phyloP scores from a whole-genome alignment of 805 yeast genomes.

The Torulaspora maleeae region DNA sequence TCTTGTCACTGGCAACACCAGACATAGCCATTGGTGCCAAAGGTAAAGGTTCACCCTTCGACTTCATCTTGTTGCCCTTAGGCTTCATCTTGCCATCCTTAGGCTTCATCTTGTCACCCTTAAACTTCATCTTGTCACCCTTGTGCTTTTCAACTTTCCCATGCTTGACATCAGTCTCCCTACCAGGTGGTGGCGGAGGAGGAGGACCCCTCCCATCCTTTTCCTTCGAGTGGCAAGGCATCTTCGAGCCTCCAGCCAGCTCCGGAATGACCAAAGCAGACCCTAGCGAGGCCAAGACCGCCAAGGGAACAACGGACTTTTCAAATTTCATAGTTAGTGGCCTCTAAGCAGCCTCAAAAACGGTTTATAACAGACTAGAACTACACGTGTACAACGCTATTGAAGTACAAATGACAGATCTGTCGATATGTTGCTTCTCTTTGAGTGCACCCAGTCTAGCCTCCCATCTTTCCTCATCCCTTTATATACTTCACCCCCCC shows the following conservation, averaged over 20 bases:
- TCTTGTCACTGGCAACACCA: constrained; percentile 24
- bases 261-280: constrained; percentile 62
- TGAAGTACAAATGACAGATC: not conserved
- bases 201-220: not conserved
- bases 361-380: not conserved
- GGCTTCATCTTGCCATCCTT: not conserved
- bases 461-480: constrained; percentile 1
- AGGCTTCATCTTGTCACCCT: not conserved
- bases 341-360: not conserved
- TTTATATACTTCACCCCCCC: constrained; percentile 1
- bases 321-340: constrained; percentile 20
- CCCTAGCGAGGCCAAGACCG: constrained; percentile 40
- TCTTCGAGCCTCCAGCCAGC: constrained; percentile 31
- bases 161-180: not conserved
- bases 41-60: not conserved
- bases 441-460: not conserved
- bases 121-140: not conserved
- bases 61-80: not conserved
- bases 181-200: not conserved
- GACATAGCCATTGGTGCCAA: constrained; percentile 48
- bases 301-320: constrained; percentile 30
- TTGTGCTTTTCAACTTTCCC: not conserved
- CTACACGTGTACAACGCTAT: not conserved
- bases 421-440: not conserved
- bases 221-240: constrained; percentile 7